Base-by-base conservation (phyloP, 1,139 yeast genomes). In the Debaryomyces singareniensis region DNA sequence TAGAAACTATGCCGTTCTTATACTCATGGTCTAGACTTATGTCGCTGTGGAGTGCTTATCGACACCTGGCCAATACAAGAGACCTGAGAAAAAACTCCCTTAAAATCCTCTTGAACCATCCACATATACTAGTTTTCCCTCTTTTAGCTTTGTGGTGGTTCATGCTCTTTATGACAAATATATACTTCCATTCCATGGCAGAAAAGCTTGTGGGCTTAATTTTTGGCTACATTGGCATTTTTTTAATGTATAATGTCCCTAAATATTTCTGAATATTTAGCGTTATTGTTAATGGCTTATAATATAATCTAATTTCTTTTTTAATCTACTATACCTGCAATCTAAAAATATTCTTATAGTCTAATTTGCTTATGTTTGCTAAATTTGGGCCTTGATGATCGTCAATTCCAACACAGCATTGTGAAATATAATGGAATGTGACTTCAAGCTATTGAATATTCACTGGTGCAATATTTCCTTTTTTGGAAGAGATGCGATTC, bases 111-210 rank as follows among this genome's bases (percentile, higher is more conserved):
- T 28, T 46, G 13, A 49, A 53, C 14, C 53, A 61, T 35, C 82
- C 84, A 0, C 58, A 67, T 5, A 39, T 71, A 21, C 36, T 69
- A 3, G 60, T 75, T 1, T 32, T 67, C 2, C 47, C 44, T 5
- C 54, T 86, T 26, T 55, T 78, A 16, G 47, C 52, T 1, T 51
- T 85, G 27, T 87, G 95, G 93, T 71, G 83, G 71, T 84, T 84
- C 75, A 87, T 89, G 94, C 64, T 87, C 28, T 57, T 87, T 28
- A 77, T 85, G 73, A 89, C 98, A 0, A 74, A 84, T 38, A 68
- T 84, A 11, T 81, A 82, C 49, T 89, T 87, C 68, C 98, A 91
- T 55, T 78, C 93, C 1, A 57, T 84, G 27, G 44, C 60, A 3
- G 98, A 91, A 47, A 82, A 84, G 48, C 44, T 81, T 5, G 72